These are phyloP conservation scores for Pythium rhizo-oryzae DNA, from an alignment of 352 stramenopile genomes.

Conservation along the genomic window DNA sequence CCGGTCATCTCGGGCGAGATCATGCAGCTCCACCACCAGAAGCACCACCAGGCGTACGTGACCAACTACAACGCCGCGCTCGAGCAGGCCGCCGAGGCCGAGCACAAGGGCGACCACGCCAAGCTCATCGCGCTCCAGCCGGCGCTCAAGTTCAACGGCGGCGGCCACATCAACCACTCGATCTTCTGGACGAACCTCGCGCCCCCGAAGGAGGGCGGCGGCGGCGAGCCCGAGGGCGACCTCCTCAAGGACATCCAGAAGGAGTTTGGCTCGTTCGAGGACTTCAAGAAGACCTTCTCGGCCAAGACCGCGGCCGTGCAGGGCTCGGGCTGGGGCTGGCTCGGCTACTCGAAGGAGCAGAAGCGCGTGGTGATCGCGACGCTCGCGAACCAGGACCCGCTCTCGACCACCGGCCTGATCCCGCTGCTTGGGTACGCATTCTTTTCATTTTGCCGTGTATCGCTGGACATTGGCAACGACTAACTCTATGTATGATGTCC, in stretches of 20 bases:
- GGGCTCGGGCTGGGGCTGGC: conserved; percentile 98
- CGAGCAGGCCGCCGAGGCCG: conserved; percentile 93
- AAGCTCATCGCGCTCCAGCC: conserved; percentile 91
- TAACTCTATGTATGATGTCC: not conserved
- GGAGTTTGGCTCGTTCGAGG: conserved; percentile 93
- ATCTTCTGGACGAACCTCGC: conserved; percentile 99
- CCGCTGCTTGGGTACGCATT: conserved; percentile 88
- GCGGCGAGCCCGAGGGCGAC: conserved; percentile 78
- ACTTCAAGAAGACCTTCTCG: conserved; percentile 90
- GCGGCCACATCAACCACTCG: conserved; percentile 98
- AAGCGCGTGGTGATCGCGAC: conserved; percentile 91
- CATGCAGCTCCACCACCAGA: conserved; percentile 96
- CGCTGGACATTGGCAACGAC: too few species aligned
- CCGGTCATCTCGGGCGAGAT: conserved; percentile 89
- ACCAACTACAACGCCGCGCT: conserved; percentile 95
- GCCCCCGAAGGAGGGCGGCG: conserved; percentile 71
- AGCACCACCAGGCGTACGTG: conserved; percentile 97
- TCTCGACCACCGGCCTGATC: conserved; percentile 95
- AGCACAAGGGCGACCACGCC: conserved; percentile 87
- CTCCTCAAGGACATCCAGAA: conserved; percentile 90
- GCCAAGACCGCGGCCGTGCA: conserved; percentile 93
- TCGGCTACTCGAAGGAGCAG: conserved; percentile 91
- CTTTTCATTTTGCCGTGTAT: not conserved
- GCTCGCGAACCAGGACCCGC: conserved; percentile 95
- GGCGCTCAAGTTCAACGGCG: conserved; percentile 98